Conservation (phyloP, 305 asterid species). For the Caryopteris hybrid region DNA sequence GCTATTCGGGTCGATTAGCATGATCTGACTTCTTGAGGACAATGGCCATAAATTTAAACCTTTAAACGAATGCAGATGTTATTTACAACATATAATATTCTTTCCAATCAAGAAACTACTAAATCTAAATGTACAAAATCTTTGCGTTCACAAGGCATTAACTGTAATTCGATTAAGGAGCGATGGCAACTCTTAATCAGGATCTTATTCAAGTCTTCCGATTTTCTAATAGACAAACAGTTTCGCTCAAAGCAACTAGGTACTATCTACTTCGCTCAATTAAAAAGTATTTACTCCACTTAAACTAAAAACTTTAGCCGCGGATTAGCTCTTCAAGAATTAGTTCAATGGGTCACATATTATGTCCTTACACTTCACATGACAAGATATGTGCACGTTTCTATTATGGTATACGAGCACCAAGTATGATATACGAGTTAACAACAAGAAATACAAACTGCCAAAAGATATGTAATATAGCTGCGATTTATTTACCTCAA, state of each 20-base stretch:
- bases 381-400: background rate
- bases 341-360: background rate
- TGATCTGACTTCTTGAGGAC: background rate
- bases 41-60: no score
- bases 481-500: constrained; percentile 36
- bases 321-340: no score
- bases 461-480: constrained; percentile 6
- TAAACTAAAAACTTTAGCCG: background rate
- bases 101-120: no score
- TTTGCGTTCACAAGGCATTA: background rate
- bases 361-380: background rate
- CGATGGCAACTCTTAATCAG: background rate
- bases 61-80: no score
- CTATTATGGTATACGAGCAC: background rate
- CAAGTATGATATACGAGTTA: background rate
- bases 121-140: background rate
- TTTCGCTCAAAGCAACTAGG: no score
- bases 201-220: no score
- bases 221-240: no score
- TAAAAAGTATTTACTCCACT: background rate
- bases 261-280: background rate
- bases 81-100: no score
- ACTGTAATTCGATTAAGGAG: background rate
- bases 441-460: background rate
- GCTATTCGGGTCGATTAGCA: no score